A percentile compares a stretch with the other conserved stretches of the same genome.
Evolutionary conservation across 2,329 filamentous ascomycete species (phyloP).

Genomic region (Fusarium floridanum): DNA sequence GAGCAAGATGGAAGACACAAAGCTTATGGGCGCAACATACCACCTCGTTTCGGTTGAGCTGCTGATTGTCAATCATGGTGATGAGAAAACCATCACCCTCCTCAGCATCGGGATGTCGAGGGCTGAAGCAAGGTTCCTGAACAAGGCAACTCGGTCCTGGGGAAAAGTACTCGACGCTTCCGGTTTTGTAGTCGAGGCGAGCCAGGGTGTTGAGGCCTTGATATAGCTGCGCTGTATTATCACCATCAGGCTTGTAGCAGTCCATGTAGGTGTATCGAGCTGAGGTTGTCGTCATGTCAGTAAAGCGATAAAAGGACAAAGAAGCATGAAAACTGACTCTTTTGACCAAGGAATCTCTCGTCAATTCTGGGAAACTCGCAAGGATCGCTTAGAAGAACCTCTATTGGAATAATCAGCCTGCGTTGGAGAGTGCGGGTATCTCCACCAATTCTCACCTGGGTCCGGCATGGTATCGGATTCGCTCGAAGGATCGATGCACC

Average conservation of each 20-base stretch:
- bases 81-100: not conserved
- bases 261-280: slow-evolving; percentile 2
- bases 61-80: slow-evolving; percentile 1
- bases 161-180: not conserved
- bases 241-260: not conserved
- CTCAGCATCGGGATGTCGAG: not conserved
- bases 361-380: slow-evolving; percentile 1
- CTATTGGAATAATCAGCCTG: not conserved
- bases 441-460: not conserved
- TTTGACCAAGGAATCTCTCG: not conserved
- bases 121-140: slow-evolving; percentile 4
- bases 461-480: not conserved
- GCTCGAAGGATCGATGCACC: not conserved
- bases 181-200: not conserved
- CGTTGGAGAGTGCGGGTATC: not conserved
- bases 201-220: not conserved
- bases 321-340: not conserved
- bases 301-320: no score
- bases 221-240: not conserved
- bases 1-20: not conserved
- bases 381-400: not conserved
- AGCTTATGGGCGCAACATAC: not conserved
- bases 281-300: not conserved
- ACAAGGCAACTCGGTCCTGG: not conserved
- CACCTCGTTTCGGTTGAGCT: not conserved